These are phyloP conservation scores for Chloris gayana DNA, from an alignment of 176 grass and related monocot genomes.

Conservation along the genomic window DNA sequence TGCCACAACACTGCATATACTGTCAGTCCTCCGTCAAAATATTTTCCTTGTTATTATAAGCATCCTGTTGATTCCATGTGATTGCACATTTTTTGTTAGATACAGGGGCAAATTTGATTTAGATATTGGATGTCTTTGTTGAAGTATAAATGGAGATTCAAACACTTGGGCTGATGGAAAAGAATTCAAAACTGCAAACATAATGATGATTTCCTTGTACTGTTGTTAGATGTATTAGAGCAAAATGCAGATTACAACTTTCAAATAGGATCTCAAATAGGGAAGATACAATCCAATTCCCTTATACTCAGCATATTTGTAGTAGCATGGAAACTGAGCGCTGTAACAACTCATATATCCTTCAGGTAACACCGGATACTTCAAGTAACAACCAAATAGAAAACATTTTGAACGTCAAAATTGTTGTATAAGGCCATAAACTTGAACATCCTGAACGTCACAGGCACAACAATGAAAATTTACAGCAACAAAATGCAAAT, in stretches of 20 bases:
- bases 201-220: background rate
- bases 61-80: background rate
- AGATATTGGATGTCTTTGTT: background rate
- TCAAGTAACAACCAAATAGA: background rate
- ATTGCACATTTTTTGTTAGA: background rate
- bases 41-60: background rate
- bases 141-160: background rate
- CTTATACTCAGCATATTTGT: background rate
- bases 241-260: background rate
- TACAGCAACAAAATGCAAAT: background rate
- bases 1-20: no score
- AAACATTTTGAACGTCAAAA: background rate
- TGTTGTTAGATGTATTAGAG: background rate
- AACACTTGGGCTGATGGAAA: background rate
- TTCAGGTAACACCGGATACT: background rate
- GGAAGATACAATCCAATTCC: background rate
- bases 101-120: background rate
- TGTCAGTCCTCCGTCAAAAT: no score
- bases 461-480: background rate
- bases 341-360: background rate
- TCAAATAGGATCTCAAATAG: background rate
- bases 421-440: background rate
- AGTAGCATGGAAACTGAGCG: background rate
- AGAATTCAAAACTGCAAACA: background rate
- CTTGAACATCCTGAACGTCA: background rate